Conservation (phyloP, 2,329 filamentous ascomycete genomes). For the Xylariaceae sp. region DNA sequence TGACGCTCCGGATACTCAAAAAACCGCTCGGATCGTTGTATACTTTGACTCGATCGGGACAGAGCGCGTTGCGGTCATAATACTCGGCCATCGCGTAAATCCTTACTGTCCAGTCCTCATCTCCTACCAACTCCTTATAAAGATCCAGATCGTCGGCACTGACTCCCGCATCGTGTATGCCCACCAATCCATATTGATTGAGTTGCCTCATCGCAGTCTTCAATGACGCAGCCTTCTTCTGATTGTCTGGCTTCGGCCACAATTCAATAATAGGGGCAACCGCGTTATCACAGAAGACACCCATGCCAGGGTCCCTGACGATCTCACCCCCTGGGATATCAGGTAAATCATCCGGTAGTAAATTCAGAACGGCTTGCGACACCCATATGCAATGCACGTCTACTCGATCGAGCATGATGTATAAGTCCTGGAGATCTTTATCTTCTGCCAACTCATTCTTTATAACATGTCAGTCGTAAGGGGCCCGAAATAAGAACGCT, state of each 20-base stretch:
- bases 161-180: slow-evolving; percentile 65
- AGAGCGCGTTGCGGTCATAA: slow-evolving; percentile 59
- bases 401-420: slow-evolving; percentile 66
- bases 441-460: slow-evolving; percentile 54
- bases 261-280: slow-evolving; percentile 57
- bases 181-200: slow-evolving; percentile 62
- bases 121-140: slow-evolving; percentile 48
- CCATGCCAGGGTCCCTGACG: slow-evolving; percentile 55
- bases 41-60: slow-evolving; percentile 47
- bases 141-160: slow-evolving; percentile 51
- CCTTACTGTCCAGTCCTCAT: slow-evolving; percentile 55
- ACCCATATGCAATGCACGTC: slow-evolving; percentile 70
- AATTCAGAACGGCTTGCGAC: slow-evolving; percentile 57
- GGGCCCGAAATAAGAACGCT: slow-evolving; percentile 21
- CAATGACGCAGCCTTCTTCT: slow-evolving; percentile 52
- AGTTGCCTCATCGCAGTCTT: slow-evolving; percentile 58
- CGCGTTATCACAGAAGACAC: slow-evolving; percentile 71
- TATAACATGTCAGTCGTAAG: slow-evolving; percentile 9
- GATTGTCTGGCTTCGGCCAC: slow-evolving; percentile 53
- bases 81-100: slow-evolving; percentile 69
- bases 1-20: slow-evolving; percentile 59
- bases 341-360: slow-evolving; percentile 51
- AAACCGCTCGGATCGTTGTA: slow-evolving; percentile 44
- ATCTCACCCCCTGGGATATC: slow-evolving; percentile 62
- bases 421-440: slow-evolving; percentile 49